These are phyloP conservation scores for Hibiscus syriacus DNA, from an alignment of 345 rosid genomes.

Conservation along the genomic window DNA sequence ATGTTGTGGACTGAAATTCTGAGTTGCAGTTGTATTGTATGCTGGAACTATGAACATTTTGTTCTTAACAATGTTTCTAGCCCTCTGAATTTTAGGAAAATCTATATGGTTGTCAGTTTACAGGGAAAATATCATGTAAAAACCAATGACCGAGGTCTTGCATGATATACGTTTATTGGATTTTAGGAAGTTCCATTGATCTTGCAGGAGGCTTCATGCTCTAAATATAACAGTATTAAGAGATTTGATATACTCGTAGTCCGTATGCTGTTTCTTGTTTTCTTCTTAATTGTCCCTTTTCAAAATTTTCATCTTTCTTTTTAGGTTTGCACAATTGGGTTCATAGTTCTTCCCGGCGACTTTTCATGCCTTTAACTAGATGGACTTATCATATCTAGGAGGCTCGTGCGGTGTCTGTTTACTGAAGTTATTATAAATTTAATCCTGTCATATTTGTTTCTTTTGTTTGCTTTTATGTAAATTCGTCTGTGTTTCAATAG, in stretches of 20 bases:
- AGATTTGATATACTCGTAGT: neutral
- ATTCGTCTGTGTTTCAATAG: neutral
- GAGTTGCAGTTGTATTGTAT: neutral
- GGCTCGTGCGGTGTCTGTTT: neutral
- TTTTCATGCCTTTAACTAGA: neutral
- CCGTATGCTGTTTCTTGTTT: neutral
- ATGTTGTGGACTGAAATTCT: neutral
- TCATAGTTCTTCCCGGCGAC: neutral
- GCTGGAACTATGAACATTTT: neutral
- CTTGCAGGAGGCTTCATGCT: neutral
- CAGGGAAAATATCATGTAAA: neutral
- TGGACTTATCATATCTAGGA: neutral
- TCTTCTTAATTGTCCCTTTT: neutral
- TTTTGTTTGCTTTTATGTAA: neutral
- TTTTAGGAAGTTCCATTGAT: slow-evolving; percentile 1
- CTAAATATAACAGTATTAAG: neutral
- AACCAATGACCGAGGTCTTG: neutral
- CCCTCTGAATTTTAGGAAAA: neutral
- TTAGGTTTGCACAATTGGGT: neutral
- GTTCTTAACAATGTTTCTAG: neutral
- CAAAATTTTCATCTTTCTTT: neutral
- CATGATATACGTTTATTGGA: neutral
- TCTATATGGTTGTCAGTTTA: neutral
- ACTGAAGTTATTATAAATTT: neutral
- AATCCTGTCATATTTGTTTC: neutral